phyloP scores from a whole-genome alignment of 2,329 filamentous ascomycete genomes.

The Mollisiaceae sp. region DNA sequence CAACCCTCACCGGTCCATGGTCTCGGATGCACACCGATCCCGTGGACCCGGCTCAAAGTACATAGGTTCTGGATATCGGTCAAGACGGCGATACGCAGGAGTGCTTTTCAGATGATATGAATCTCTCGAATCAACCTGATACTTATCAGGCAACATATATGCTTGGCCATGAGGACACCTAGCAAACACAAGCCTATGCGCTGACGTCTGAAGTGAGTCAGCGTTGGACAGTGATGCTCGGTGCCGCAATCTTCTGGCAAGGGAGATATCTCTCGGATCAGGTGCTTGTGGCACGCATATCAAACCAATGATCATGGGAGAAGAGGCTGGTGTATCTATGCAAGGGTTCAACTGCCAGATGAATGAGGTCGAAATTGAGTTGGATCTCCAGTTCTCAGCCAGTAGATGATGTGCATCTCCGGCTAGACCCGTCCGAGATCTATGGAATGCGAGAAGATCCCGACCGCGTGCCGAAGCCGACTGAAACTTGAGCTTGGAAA shows the following conservation, averaged over 20 bases:
- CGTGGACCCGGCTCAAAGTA: conserved; percentile 32
- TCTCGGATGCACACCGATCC: conserved; percentile 30
- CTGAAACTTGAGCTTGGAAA: neutral
- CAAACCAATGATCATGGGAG: conserved; percentile 13
- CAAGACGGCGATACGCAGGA: conserved; percentile 27
- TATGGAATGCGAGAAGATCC: conserved; percentile 20
- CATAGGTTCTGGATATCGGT: conserved; percentile 23
- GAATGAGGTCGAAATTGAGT: conserved; percentile 1
- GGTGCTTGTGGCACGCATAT: conserved; percentile 31
- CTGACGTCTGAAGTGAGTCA: conserved; percentile 33
- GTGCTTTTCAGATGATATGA: neutral
- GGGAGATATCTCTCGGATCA: conserved; percentile 31
- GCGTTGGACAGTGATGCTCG: conserved; percentile 31
- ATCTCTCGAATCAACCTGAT: conserved; percentile 15
- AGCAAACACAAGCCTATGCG: conserved; percentile 22
- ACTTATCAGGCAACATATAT: conserved; percentile 27
- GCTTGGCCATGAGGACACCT: neutral
- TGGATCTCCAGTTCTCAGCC: conserved; percentile 6
- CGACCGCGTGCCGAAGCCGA: conserved; percentile 4
- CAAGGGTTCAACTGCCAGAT: conserved; percentile 7
- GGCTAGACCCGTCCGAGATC: conserved; percentile 18
- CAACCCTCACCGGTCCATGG: conserved; percentile 24
- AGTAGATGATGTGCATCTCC: conserved; percentile 9
- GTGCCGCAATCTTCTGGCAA: conserved; percentile 18
- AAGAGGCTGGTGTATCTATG: neutral